A percentile compares a stretch with the other conserved stretches of the same genome.
Conservation (phyloP, 73 alveolate species). For the Diophrys appendiculata region DNA sequence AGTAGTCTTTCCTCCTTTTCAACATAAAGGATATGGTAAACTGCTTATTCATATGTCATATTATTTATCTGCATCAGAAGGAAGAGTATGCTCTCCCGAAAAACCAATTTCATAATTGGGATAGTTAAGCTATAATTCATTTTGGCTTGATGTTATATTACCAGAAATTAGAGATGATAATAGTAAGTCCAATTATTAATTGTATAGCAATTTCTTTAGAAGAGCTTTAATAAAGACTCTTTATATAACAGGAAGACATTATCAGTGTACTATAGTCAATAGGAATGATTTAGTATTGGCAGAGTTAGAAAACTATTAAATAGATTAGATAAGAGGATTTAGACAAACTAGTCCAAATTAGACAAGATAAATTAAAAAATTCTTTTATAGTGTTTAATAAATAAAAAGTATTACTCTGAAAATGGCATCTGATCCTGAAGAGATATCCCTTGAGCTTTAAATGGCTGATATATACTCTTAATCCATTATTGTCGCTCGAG, state of each 20-base stretch:
- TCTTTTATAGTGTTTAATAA: neutral
- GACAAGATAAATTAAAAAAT: neutral
- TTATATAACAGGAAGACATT: neutral
- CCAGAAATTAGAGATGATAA: neutral
- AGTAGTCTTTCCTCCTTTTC: slow-evolving; percentile 87
- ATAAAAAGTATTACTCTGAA: too few species aligned
- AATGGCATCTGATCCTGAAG: too few species aligned
- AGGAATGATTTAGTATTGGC: neutral
- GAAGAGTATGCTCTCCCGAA: slow-evolving; percentile 93
- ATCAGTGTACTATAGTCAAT: neutral
- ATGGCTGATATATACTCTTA: too few species aligned
- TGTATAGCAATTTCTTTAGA: neutral
- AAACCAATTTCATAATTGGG: slow-evolving; percentile 94
- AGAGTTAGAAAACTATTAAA: neutral
- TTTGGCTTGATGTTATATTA: slow-evolving; percentile 55
- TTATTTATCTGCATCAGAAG: slow-evolving; percentile 67
- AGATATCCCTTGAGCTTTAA: too few species aligned
- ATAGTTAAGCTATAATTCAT: slow-evolving; percentile 76
- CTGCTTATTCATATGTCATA: slow-evolving; percentile 81
- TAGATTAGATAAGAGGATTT: neutral
- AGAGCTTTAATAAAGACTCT: neutral
- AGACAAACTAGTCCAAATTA: neutral
- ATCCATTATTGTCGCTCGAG: too few species aligned
- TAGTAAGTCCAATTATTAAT: too few species aligned
- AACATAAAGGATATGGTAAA: slow-evolving; percentile 93